These are phyloP conservation scores for Saraca asoca DNA, from an alignment of 331 rosid species.

Conservation along the genomic window DNA sequence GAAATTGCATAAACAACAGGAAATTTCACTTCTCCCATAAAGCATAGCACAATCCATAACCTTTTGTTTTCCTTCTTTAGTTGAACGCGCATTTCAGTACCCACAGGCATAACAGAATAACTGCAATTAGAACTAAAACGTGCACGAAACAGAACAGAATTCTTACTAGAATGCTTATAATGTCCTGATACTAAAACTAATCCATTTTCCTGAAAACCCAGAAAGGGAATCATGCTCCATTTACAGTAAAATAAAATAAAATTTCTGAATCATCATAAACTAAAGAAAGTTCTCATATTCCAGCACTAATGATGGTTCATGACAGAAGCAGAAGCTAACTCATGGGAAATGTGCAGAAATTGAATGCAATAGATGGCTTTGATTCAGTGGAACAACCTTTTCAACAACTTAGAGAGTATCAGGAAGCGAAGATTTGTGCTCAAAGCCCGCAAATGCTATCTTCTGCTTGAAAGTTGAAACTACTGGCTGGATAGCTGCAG, in stretches of 20 bases:
- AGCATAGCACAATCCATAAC: not conserved
- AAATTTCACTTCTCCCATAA: not conserved
- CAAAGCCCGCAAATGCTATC: too few species aligned
- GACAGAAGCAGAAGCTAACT: not conserved
- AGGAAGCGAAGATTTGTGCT: too few species aligned
- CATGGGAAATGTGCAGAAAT: not conserved
- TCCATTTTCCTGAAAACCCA: not conserved
- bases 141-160: not conserved
- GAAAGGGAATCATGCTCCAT: not conserved
- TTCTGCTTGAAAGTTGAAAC: too few species aligned
- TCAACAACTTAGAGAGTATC: too few species aligned
- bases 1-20: not conserved
- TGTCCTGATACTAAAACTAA: not conserved
- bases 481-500: too few species aligned
- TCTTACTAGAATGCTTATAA: not conserved
- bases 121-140: not conserved
- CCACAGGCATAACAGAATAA: not conserved
- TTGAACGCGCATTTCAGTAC: not conserved
- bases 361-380: not conserved
- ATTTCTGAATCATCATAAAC: not conserved
- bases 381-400: not conserved
- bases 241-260: not conserved
- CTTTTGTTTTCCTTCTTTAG: not conserved
- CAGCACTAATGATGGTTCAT: not conserved
- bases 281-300: too few species aligned